These are phyloP conservation scores for Talaromyces sp. DNA, from an alignment of 2,329 filamentous ascomycete genomes.

Conservation along the genomic window DNA sequence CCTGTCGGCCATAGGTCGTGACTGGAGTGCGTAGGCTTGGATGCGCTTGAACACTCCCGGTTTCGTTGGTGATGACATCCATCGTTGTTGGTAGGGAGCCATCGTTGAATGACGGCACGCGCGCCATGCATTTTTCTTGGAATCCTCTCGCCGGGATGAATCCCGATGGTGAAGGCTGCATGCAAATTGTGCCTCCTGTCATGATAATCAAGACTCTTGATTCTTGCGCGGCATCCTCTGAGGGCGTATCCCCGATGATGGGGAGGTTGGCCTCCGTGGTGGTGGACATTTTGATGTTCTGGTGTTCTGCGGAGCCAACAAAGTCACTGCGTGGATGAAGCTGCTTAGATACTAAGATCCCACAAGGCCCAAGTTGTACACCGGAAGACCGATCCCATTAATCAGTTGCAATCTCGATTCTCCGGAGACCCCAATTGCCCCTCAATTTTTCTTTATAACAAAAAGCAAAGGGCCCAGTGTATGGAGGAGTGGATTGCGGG, in stretches of 20 bases:
- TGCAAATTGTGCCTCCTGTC: slow-evolving; percentile 82
- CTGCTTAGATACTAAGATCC: too few relatives aligned
- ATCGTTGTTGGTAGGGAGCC: slow-evolving; percentile 60
- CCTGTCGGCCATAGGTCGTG: slow-evolving; percentile 76
- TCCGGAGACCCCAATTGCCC: slow-evolving; percentile 2
- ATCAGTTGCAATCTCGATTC: not conserved
- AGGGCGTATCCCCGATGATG: slow-evolving; percentile 22
- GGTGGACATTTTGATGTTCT: too few relatives aligned
- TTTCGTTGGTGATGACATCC: slow-evolving; percentile 57
- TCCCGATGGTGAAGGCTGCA: slow-evolving; percentile 79
- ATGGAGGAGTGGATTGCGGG: slow-evolving; percentile 11
- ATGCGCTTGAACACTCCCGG: slow-evolving; percentile 55
- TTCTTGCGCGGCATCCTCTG: slow-evolving; percentile 57
- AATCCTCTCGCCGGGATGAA: slow-evolving; percentile 81
- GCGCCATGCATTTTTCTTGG: slow-evolving; percentile 78
- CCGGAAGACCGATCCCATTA: not conserved
- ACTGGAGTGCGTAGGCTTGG: slow-evolving; percentile 76
- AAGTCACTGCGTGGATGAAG: not conserved
- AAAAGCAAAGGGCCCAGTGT: not conserved
- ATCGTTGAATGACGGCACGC: slow-evolving; percentile 85
- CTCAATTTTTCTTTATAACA: slow-evolving; percentile 1
- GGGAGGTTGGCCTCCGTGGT: slow-evolving; percentile 24
- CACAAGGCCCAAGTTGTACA: too few relatives aligned
- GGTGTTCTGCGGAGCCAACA: too few relatives aligned
- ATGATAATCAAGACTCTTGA: slow-evolving; percentile 86